Base-by-base conservation (phyloP, 2,329 filamentous ascomycete genomes). In the Xylariomycetidae sp. region DNA sequence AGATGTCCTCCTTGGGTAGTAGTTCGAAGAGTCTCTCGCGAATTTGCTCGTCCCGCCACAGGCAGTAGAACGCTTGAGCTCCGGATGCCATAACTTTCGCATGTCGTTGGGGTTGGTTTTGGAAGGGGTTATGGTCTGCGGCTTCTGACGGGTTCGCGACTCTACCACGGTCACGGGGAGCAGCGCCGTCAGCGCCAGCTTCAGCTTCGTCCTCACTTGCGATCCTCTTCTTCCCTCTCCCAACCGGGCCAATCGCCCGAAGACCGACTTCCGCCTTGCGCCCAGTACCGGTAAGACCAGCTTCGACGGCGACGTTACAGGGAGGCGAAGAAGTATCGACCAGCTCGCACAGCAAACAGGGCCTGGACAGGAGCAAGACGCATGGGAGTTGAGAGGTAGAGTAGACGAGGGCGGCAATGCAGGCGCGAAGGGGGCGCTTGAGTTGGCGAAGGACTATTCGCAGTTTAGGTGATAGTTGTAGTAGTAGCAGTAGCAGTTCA, bases 11-110 rank as follows among this genome's bases (percentile, higher is more conserved):
- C 32, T 65, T 69, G 44, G 65, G 54, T 42, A 78, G 60, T 33
- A 63, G 47, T 37, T 64, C 58, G 47, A 76, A 66, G 49, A 78
- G 63, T 30, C 42, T 55, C 52, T 72, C 62, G 34, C 68, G 64
- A 60, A 76, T 61, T 44, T 53, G 47, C 27, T 70, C 63, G 44
- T 66, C 62, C 56, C 72, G 67, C 64, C 74, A 70, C 53, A 77
- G 63, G 62, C 66, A 59, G 63, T 74, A 66, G 57, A 78, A 72
- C 50, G 59, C 48, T 54, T 67, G 63, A 49, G 66, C 60, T 51
- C 58, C 58, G 48, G 64, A 58, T 49, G 69, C 67, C 72, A 75
- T 76, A 57, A 47, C 61, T 59, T 50, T 64, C 51, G 63, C 70
- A 73, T 74, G 54, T 64, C 65, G 61, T 46, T 50, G 42, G 39